Evolutionary conservation across 192 early-diverging fungal genomes (phyloP).

Genomic region (Coemansia nantahalensis): DNA sequence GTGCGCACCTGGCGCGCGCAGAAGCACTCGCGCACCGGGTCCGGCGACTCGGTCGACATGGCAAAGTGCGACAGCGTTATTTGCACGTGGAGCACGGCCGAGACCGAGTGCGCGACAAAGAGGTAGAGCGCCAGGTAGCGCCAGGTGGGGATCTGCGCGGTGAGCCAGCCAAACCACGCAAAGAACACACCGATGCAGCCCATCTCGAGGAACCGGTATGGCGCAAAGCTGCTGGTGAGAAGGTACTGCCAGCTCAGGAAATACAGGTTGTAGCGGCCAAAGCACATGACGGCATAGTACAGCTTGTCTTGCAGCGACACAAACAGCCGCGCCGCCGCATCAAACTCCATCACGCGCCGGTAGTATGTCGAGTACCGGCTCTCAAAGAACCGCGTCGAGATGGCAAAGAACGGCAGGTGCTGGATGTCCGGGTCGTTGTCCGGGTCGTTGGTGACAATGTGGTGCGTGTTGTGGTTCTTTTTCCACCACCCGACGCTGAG

Average conservation of each 20-base stretch:
- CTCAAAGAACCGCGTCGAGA: conserved; percentile 75
- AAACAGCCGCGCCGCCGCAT: conserved; percentile 69
- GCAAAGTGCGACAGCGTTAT: conserved; percentile 96
- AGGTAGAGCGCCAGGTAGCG: conserved; percentile 62
- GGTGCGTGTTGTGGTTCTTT: conserved; percentile 94
- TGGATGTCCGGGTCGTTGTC: conserved; percentile 98
- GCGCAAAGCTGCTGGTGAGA: conserved; percentile 60
- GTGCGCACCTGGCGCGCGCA: conserved; percentile 85
- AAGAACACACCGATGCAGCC: conserved; percentile 71
- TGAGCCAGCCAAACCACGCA: conserved; percentile 71
- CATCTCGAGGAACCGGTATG: conserved; percentile 76
- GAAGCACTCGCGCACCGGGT: conserved; percentile 71
- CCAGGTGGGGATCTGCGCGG: conserved; percentile 72
- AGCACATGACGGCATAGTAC: conserved; percentile 81
- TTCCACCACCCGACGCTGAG: conserved; percentile 98
- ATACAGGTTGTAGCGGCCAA: conserved; percentile 95
- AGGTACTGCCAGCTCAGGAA: conserved; percentile 69
- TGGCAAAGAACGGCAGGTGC: conserved; percentile 93
- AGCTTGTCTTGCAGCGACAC: conserved; percentile 79
- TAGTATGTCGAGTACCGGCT: conserved; percentile 90
- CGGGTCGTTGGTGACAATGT: conserved; percentile 92
- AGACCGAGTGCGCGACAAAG: conserved; percentile 75
- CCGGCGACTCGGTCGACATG: conserved; percentile 79
- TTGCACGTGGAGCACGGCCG: conserved; percentile 89
- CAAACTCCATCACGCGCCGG: conserved; percentile 77